Evolutionary conservation across 1,284 basidiomycete species (phyloP).

Genomic region (Baeospora myosura): DNA sequence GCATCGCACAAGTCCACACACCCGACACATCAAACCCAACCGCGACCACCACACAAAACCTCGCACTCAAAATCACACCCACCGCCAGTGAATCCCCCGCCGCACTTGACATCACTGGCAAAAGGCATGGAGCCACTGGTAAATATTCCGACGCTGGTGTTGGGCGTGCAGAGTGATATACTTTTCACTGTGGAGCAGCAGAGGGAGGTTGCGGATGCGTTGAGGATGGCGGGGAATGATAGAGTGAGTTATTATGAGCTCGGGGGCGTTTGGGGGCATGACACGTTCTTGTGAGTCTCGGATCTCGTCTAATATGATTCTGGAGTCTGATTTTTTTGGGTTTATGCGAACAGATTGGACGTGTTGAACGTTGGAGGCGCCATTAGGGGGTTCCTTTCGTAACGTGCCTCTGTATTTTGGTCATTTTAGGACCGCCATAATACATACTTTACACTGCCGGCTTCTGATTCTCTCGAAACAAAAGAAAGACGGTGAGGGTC

Average conservation of each 20-base stretch:
- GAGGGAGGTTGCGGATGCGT: slow-evolving; percentile 87
- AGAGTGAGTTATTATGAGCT: slow-evolving; percentile 94
- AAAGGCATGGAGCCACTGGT: slow-evolving; percentile 74
- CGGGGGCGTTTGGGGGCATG: slow-evolving; percentile 96
- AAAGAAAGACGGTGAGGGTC: too few relatives aligned
- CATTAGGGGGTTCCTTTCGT: slow-evolving; percentile 18
- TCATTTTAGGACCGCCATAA: too few relatives aligned
- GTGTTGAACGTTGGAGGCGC: slow-evolving; percentile 10
- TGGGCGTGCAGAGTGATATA: slow-evolving; percentile 96
- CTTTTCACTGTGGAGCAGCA: slow-evolving; percentile 98
- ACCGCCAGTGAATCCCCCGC: slow-evolving; percentile 58
- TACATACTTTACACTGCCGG: too few relatives aligned
- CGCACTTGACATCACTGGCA: slow-evolving; percentile 78
- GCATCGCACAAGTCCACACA: slow-evolving; percentile 19
- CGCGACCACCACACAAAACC: slow-evolving; percentile 26
- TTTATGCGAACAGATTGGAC: slow-evolving; percentile 6
- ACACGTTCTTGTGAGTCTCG: slow-evolving; percentile 78
- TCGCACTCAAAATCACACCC: slow-evolving; percentile 65
- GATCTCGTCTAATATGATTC: neutral
- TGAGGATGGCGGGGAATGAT: slow-evolving; percentile 83
- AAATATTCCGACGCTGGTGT: slow-evolving; percentile 77
- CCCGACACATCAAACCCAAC: slow-evolving; percentile 19
- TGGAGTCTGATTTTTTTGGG: neutral
- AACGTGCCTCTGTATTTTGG: too few relatives aligned
- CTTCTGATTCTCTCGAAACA: too few relatives aligned